Evolutionary conservation across 306 rosid species (phyloP), one percentile per base, ranked within the genome.

Genomic region (Quillaja saponaria): DNA sequence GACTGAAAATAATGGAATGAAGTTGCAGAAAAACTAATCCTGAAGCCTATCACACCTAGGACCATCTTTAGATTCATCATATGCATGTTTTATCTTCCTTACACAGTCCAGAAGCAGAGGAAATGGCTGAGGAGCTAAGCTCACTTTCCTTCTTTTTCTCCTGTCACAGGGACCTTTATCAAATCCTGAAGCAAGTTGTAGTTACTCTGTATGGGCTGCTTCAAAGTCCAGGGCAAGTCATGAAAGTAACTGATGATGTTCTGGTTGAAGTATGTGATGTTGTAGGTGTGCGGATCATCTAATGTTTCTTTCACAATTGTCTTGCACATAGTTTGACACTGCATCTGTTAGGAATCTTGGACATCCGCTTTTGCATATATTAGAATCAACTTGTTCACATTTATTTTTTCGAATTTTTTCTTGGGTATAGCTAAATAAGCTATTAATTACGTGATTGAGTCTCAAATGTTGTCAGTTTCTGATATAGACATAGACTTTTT

Each of bases 181-280:
- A 51, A 83, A 92, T 66, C 78, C 87, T n/a, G 95, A 89, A 69
- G 96, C 99, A 69, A 92, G 89, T 67, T 89, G 99, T 64, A 82
- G 85, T 69, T 89, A 66, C 81, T 92, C 86, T 59, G 83, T 85
- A 76, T 94, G 97, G 96, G 97, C 95, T 58, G 76, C 82, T 45
- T 86, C 87, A n/a, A 92, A 92, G 81, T 72, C 94, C 68, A 85
- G 79, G 68, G 66, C 31, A 78, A 78, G 63, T 67, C 74, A 76
- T 35, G 70, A 53, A 2, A 54, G 10, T 16, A 49, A 45, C 49
- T 11, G 13, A n/a, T 42, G 58, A 12, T 34, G 57, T 51, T 51
- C 12, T 51, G 38, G n/a, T 51, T 51, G 57, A 20, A 12, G 35
- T 34, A 25, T 25, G 31, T 25, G 8, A 12, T 10, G 15, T 9